Conservation (phyloP, 371 early-diverging fungal species). For the Choanephora cucurbitarum region DNA sequence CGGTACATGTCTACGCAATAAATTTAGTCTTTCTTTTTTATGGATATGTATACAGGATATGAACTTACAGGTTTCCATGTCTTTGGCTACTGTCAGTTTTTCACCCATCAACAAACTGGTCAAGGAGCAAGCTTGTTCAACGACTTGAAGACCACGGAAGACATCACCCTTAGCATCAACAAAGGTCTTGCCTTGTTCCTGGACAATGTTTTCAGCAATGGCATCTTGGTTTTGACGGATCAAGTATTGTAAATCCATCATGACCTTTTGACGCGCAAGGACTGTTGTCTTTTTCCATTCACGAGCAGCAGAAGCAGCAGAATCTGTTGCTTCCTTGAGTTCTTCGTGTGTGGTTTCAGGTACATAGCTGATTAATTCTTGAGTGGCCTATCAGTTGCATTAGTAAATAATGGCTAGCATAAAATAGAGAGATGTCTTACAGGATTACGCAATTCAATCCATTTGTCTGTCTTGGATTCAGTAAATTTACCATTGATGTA, state of each 20-base stretch:
- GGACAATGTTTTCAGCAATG: slow-evolving; percentile 85
- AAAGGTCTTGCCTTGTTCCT: slow-evolving; percentile 95
- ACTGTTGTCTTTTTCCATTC: slow-evolving; percentile 88
- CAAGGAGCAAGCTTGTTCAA: slow-evolving; percentile 86
- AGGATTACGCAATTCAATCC: slow-evolving; percentile 92
- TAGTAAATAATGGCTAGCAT: no score
- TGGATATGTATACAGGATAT: no score
- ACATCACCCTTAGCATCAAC: slow-evolving; percentile 93
- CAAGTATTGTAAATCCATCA: slow-evolving; percentile 90
- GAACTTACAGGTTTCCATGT: slow-evolving; percentile 89
- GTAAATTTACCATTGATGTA: slow-evolving; percentile 93
- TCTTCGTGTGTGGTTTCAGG: slow-evolving; percentile 91
- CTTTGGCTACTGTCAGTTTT: slow-evolving; percentile 81
- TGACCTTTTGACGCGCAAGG: slow-evolving; percentile 84
- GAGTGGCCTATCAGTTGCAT: slow-evolving; percentile 95
- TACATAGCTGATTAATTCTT: slow-evolving; percentile 87
- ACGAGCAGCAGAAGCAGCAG: slow-evolving; percentile 81
- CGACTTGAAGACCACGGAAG: slow-evolving; percentile 88
- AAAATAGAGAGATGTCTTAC: no score
- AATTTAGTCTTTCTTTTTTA: neutral
- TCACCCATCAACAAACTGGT: slow-evolving; percentile 85
- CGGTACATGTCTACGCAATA: slow-evolving; percentile 70
- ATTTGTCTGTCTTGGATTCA: slow-evolving; percentile 83
- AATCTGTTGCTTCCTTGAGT: slow-evolving; percentile 77
- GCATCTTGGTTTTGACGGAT: slow-evolving; percentile 84